Evolutionary conservation across 768 basidiomycete genomes (phyloP).

Genomic region (Amanita fuliginea): DNA sequence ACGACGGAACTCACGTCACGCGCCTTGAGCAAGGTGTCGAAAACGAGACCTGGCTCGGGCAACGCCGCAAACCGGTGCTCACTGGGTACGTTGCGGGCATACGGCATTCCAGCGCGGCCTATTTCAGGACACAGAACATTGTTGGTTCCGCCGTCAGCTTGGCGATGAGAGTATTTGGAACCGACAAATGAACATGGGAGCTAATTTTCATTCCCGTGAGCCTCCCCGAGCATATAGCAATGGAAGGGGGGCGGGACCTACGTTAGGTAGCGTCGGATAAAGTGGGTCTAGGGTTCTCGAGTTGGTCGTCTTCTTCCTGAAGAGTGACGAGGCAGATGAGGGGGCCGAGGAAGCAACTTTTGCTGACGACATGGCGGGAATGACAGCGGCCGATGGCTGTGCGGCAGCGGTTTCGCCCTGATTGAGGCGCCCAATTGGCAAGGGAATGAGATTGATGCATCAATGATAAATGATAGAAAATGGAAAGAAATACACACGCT

Average conservation of each 20-base stretch:
- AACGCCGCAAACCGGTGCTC: conserved; percentile 29
- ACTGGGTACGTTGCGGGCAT: conserved; percentile 41
- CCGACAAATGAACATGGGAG: conserved; percentile 13
- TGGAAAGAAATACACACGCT: not conserved
- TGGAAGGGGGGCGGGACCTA: not conserved
- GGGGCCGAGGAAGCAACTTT: not conserved
- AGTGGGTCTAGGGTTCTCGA: not conserved
- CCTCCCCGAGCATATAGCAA: not conserved
- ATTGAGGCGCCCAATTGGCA: not conserved
- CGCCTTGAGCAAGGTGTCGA: conserved; percentile 44
- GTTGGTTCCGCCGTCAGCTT: conserved; percentile 41
- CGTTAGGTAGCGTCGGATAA: not conserved
- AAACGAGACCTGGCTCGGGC: conserved; percentile 49
- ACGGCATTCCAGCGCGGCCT: conserved; percentile 40
- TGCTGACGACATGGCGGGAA: not conserved
- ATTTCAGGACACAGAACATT: conserved; percentile 31
- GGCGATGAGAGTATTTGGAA: conserved; percentile 23
- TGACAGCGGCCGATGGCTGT: not conserved
- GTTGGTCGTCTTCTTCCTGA: not conserved
- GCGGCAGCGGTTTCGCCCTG: not conserved
- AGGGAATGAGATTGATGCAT: not conserved
- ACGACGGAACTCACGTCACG: conserved; percentile 22
- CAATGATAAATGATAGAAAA: not conserved
- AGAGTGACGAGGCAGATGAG: not conserved
- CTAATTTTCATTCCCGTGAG: not conserved